These are phyloP conservation scores for Clarireedia hainanense DNA, from an alignment of 2,329 filamentous ascomycete genomes.

Conservation along the genomic window DNA sequence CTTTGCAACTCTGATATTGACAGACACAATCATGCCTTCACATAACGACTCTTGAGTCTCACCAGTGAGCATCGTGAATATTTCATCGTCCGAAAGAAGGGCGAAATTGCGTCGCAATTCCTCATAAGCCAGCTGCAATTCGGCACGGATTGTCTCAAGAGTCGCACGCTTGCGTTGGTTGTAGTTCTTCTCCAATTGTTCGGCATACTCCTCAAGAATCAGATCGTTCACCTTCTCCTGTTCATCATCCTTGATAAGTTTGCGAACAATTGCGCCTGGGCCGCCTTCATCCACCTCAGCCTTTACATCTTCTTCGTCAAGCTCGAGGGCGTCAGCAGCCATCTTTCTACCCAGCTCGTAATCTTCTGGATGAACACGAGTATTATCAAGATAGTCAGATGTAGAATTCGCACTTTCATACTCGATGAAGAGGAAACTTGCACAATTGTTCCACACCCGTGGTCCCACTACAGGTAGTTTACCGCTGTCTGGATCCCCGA, in stretches of 20 bases:
- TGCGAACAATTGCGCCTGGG: slow-evolving; percentile 81
- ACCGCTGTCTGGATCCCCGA: slow-evolving; percentile 77
- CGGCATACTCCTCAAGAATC: slow-evolving; percentile 92
- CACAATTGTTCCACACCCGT: slow-evolving; percentile 92
- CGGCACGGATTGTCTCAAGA: slow-evolving; percentile 89
- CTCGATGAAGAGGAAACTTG: slow-evolving; percentile 86
- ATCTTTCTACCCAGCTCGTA: slow-evolving; percentile 98
- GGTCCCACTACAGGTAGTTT: slow-evolving; percentile 75
- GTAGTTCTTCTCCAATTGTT: slow-evolving; percentile 88
- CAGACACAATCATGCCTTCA: slow-evolving; percentile 87
- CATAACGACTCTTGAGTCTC: slow-evolving; percentile 78
- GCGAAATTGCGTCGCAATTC: slow-evolving; percentile 80
- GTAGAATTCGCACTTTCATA: slow-evolving; percentile 76
- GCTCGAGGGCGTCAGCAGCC: slow-evolving; percentile 90
- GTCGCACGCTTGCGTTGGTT: slow-evolving; percentile 93
- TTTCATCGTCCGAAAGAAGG: slow-evolving; percentile 61
- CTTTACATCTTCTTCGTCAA: slow-evolving; percentile 97
- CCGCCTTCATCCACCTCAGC: slow-evolving; percentile 88
- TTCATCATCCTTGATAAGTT: slow-evolving; percentile 88
- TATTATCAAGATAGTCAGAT: slow-evolving; percentile 92
- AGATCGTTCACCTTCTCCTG: slow-evolving; percentile 95
- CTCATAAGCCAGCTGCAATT: slow-evolving; percentile 88
- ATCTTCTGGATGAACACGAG: slow-evolving; percentile 94
- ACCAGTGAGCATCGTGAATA: slow-evolving; percentile 95
- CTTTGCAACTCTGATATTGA: slow-evolving; percentile 80